A percentile compares a stretch with the other conserved stretches of the same genome.
phyloP scores from a whole-genome alignment of 257 asterid species.

The Gentiana macrophylla region DNA sequence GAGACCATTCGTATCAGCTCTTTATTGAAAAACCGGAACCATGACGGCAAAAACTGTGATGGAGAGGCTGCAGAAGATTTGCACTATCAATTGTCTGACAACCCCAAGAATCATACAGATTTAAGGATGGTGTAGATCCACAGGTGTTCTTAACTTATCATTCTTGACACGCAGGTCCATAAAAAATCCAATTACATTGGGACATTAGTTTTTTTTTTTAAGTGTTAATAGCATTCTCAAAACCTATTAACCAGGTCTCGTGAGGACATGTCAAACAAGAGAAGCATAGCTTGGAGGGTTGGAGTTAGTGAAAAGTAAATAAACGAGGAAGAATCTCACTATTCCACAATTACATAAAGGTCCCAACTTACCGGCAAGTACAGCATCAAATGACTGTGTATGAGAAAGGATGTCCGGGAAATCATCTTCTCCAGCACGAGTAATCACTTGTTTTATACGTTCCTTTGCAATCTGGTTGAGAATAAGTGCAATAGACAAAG shows the following conservation, averaged over 20 bases:
- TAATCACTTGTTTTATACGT: constrained; percentile 66
- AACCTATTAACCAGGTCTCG: too few relatives aligned
- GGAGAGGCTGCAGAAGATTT: constrained; percentile 47
- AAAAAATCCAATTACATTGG: too few relatives aligned
- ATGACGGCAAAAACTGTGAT: constrained; percentile 58
- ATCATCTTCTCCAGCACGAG: constrained; percentile 61
- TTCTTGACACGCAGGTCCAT: too few relatives aligned
- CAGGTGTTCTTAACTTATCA: not conserved
- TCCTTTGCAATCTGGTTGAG: constrained; percentile 65
- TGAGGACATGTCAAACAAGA: too few relatives aligned
- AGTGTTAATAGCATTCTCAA: not conserved
- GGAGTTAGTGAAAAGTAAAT: too few relatives aligned
- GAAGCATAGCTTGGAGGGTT: not conserved
- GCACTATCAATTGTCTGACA: constrained; percentile 16
- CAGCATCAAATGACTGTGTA: constrained; percentile 44
- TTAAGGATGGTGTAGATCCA: constrained; percentile 7
- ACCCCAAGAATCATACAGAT: not conserved
- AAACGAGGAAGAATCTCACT: not conserved
- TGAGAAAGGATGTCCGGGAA: constrained; percentile 44
- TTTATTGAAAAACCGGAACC: constrained; percentile 84
- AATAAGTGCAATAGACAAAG: constrained; percentile 3
- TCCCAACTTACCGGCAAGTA: constrained; percentile 46
- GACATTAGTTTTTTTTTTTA: too few relatives aligned
- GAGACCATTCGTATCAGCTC: constrained; percentile 73
- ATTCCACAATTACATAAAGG: constrained; percentile 12